phyloP scores from a whole-genome alignment of 306 rosid genomes.

The Dalbergia cultrata region DNA sequence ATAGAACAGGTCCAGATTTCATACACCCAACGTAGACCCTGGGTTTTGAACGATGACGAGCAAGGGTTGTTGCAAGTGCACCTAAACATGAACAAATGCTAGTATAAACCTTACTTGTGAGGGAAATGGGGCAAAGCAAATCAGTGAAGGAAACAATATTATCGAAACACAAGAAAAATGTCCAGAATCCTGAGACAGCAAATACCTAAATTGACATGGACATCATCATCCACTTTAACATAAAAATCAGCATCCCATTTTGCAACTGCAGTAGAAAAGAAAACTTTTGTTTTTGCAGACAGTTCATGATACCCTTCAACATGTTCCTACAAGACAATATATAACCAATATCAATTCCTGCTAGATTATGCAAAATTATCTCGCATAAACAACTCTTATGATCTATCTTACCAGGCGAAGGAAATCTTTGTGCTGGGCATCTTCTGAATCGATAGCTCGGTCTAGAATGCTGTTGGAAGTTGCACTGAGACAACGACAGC shows the following conservation, averaged over 20 bases:
- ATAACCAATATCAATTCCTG: conserved; percentile 42
- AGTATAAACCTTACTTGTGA: conserved; percentile 15
- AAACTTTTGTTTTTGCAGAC: conserved; percentile 91
- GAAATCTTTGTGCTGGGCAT: conserved; percentile 74
- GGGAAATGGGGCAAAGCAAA: conserved; percentile 20
- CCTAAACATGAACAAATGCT: conserved; percentile 57
- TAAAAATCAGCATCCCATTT: conserved; percentile 96
- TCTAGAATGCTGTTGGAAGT: conserved; percentile 98
- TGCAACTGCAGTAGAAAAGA: conserved; percentile 91
- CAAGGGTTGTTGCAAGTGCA: conserved; percentile 86
- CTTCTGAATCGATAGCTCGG: conserved; percentile 98
- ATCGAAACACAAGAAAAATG: conserved; percentile 26
- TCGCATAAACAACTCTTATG: background rate
- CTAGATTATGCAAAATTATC: conserved; percentile 37
- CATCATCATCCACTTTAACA: conserved; percentile 97
- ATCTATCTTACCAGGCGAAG: conserved; percentile 61
- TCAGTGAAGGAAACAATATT: conserved; percentile 1
- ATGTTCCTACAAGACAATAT: conserved; percentile 74
- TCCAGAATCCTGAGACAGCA: conserved; percentile 10
- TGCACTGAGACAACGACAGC: conserved; percentile 67
- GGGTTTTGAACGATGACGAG: conserved; percentile 88
- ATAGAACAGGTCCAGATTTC: conserved; percentile 98
- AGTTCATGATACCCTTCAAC: conserved; percentile 98
- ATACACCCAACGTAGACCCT: conserved; percentile 96
- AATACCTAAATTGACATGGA: conserved; percentile 96